Evolutionary conservation across 2,329 filamentous ascomycete genomes (phyloP), one percentile per base, ranked within the genome.

Genomic region (Colletotrichum chlorophyti): DNA sequence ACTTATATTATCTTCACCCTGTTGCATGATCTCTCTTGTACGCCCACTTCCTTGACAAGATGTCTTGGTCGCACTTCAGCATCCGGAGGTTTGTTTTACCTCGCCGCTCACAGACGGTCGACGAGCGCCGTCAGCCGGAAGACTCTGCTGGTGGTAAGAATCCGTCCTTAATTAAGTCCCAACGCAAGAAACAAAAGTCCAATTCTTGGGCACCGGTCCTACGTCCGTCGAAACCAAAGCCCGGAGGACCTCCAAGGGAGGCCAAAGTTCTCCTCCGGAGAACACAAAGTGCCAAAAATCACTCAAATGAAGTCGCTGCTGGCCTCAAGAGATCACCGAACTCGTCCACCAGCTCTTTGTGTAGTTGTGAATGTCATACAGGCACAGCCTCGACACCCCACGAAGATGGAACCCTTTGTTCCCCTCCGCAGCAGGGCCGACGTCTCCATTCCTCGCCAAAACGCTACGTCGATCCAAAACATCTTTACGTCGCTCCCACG

Each of bases 331-430:
- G 70, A 46, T 73, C 70, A 11, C 70, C 72, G 40, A 69, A 72
- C 57, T 77, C 77, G 15, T 76, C 79, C 21, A 72, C 71, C 41
- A 78, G 74, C 62, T 82, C 80, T 68, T 76, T 81, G 65, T 78
- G 74, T 64, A 78, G 74, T 61, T 76, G 68, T 53, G 74, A 80
- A 35, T 71, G 68, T 62, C 69, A 74, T 64, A 67, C 55, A 66
- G 68, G 55, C 67, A 63, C 49, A 51, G 40, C 46, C 21, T 41
- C 41, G 32, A 52, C 50, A 63, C 64, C 63, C 67, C 65, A 63
- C 69, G 68, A 41, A 69, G 69, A 12, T 49, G 55, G 35, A 17
- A 66, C 67, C 58, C 72, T 74, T 71, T 75, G 74, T 73, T 32
- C 69, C 68, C 24, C 63, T 63, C 51, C 52, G 26, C 48, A 24